Evolutionary conservation across 495 filamentous ascomycete species (phyloP), one percentile per base, ranked within the genome.

Genomic region (Clohesyomyces aquaticus): DNA sequence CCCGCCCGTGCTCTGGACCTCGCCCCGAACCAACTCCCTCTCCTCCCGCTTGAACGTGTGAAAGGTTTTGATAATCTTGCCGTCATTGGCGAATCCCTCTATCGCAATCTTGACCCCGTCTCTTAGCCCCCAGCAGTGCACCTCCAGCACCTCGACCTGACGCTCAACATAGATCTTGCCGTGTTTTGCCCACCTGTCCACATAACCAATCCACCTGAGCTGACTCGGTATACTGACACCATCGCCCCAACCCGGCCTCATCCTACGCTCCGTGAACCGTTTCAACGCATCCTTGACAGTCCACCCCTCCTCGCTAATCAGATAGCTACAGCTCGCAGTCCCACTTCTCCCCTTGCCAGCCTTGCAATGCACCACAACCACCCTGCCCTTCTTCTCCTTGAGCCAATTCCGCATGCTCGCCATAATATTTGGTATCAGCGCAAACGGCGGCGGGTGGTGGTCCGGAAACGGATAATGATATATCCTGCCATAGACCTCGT

Each of bases 201-300:
- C 88, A 74, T 98, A 98, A n/a, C 81, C 80, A 10, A 97, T 80
- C 85, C 90, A 97, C 11, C 94, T 80, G 62, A 93, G 72, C 76
- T 98, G 94, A 67, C 89, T 93, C 0, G 91, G 91, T 48, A 98
- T 98, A 41, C 87, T 91, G n/a, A 98, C 88, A 1, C 94, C 94
- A 41, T 84, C 80, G 0, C 94, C 94, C 72, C 96, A 96, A 1
- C 88, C 88, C 3, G 86, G 86, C 42, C 91, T 78, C 94, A 98
- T 98, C 43, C 94, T 81, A 26, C 91, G 76, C 61, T 90, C 86
- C 1, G 94, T 98, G 72, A 97, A 98, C 18, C 88, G 78, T 43
- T 86, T 78, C 67, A 96, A 76, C 1, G 94, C 94, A 57, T 94
- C 84, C 59, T 89, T 82, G 12, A 85, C 77, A 38, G 80, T 87